These are phyloP conservation scores for Sporothrix luriei DNA, from an alignment of 2,329 filamentous ascomycete species.

Conservation along the genomic window DNA sequence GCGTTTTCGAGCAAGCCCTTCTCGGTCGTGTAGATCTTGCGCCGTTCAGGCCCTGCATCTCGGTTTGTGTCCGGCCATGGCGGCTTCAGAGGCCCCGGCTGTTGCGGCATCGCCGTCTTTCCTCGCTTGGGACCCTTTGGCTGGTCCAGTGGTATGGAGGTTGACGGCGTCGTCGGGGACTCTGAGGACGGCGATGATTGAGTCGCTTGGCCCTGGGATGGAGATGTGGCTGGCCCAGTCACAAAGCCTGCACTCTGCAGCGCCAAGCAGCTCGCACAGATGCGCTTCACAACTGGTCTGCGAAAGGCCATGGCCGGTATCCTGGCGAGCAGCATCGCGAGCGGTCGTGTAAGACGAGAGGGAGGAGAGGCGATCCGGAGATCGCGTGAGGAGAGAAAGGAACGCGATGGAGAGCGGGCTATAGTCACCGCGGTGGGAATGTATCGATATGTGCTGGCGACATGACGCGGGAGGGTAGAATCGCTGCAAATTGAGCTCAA, in stretches of 20 bases:
- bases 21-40: background rate
- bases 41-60: background rate
- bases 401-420: background rate
- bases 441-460: background rate
- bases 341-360: background rate
- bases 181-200: background rate
- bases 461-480: background rate
- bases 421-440: background rate
- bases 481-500: background rate
- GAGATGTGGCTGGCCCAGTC: background rate
- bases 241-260: background rate
- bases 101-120: background rate
- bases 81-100: constrained; percentile 26
- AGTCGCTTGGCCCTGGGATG: background rate
- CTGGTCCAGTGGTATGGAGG: background rate
- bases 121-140: background rate
- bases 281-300: background rate
- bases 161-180: background rate
- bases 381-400: background rate
- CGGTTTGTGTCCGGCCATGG: constrained; percentile 25
- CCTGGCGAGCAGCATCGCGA: background rate
- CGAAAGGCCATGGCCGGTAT: background rate
- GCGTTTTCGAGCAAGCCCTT: constrained; percentile 4
- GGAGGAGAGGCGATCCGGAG: background rate
- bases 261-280: constrained; percentile 8